Base-by-base conservation (phyloP, 2,329 filamentous ascomycete genomes). In the Pseudocercospora eumusae region DNA sequence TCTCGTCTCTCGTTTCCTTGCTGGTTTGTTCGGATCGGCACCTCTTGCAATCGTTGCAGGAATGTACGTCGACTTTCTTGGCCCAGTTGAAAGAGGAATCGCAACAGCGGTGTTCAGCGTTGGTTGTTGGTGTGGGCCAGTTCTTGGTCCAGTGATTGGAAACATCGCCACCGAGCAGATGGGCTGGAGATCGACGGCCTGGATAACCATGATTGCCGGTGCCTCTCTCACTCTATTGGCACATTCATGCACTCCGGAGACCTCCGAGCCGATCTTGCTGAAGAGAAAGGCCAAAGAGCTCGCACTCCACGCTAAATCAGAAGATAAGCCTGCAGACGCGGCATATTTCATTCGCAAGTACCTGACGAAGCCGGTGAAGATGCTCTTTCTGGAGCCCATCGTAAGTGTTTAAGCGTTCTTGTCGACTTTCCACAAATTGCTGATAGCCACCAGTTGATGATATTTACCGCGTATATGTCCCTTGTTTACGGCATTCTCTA, bases 401-500 rank as follows among this genome's bases (percentile, higher is more conserved):
- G 55, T 70, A 18, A 64, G 63, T 44, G 25, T 66, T 18, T 66
- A n/a, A 50, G 67, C 18, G 47, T 69, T 9, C 45, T 66, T 2
- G 62, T 59, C 10, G 25, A 31, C 28, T 31, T 11, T 70, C 1
- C 68, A 69, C 40, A 62, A 63, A 53, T 50, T 50, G 8, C 63
- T 72, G 61, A 72, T 4, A 67, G 67, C 28, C 78, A 76, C 0
- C 81, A 79, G 63, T 89, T 87, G 74, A 86, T 90, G 70, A 80
- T 89, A 7, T 80, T 91, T 11, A 84, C 87, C 0, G 69, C 91
- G 0, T 91, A 90, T 70, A 85, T 86, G 2, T 84, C 82, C 56
- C 90, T 91, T 72, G 83, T 82, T 70, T 88, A 88, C 66, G 86
- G 86, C 0, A 86, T 88, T 36, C 71, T 88, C 0, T 89, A 88